A percentile compares a stretch with the other conserved stretches of the same genome.
Conservation (phyloP, 306 rosid species). For the Lagenaria siceraria region DNA sequence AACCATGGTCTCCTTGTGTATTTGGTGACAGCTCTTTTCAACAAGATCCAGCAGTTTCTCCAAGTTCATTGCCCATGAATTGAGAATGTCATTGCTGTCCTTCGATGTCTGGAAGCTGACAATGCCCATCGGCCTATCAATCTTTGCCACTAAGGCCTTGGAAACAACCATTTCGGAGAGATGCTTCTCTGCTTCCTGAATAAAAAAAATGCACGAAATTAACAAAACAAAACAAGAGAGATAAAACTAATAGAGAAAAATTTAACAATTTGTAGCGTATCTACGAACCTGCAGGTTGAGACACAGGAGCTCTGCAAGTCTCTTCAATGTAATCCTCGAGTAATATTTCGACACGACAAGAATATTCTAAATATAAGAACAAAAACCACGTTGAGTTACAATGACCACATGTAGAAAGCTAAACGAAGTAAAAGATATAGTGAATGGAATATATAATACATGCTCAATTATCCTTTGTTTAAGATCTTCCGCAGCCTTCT, state of each 20-base stretch:
- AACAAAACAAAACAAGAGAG: not conserved
- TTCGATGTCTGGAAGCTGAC: conserved; percentile 72
- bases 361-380: conserved; percentile 46
- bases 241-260: not conserved
- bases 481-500: conserved; percentile 83
- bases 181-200: conserved; percentile 93
- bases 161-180: conserved; percentile 98
- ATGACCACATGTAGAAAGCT: not conserved
- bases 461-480: conserved; percentile 79
- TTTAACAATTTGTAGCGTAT: not conserved
- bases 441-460: conserved; percentile 22
- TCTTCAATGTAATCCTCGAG: conserved; percentile 24
- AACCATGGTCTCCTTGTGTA: conserved; percentile 94
- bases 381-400: not conserved
- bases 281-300: conserved; percentile 4
- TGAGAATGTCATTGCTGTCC: conserved; percentile 82
- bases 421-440: not conserved
- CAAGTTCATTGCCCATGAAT: conserved; percentile 85
- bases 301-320: conserved; percentile 14
- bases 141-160: conserved; percentile 81
- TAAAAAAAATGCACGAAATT: not conserved
- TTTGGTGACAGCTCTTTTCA: conserved; percentile 94
- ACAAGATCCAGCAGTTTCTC: conserved; percentile 94
- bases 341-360: conserved; percentile 82
- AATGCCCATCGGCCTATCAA: conserved; percentile 82